Percentiles rank a stretch among this genome's conserved stretches.
These are phyloP conservation scores for Cordyceps tenuipes DNA, from an alignment of 2,329 filamentous ascomycete genomes.

Conservation along the genomic window DNA sequence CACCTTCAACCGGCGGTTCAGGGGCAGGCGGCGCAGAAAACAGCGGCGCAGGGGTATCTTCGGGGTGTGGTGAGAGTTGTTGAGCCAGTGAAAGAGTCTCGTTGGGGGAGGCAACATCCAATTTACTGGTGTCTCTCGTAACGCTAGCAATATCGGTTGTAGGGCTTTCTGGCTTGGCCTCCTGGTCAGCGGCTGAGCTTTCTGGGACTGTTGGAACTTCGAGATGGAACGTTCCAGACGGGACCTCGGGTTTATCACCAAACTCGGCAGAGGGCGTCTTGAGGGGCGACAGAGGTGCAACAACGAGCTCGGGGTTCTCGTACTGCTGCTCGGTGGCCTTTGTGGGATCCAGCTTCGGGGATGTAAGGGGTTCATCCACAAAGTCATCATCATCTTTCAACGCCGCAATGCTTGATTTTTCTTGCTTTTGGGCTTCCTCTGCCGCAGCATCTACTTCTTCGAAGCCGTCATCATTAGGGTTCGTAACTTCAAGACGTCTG, in stretches of 20 bases:
- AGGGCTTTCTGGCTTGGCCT: slow-evolving; percentile 7
- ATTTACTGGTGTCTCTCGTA: slow-evolving; percentile 1
- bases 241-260: slow-evolving; percentile 15
- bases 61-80: slow-evolving; percentile 46
- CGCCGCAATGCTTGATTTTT: background rate
- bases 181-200: slow-evolving; percentile 14
- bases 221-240: background rate
- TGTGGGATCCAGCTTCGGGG: slow-evolving; percentile 54
- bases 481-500: slow-evolving; percentile 68
- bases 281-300: slow-evolving; percentile 49
- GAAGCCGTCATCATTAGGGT: slow-evolving; percentile 81
- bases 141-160: slow-evolving; percentile 7
- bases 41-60: slow-evolving; percentile 61
- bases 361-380: slow-evolving; percentile 69
- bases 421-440: slow-evolving; percentile 45
- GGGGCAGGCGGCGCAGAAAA: slow-evolving; percentile 26
- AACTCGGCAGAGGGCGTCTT: slow-evolving; percentile 22
- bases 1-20: slow-evolving; percentile 20
- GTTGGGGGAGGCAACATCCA: slow-evolving; percentile 1
- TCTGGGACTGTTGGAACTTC: background rate
- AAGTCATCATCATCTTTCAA: slow-evolving; percentile 63
- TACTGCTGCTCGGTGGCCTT: slow-evolving; percentile 43
- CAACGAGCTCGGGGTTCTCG: slow-evolving; percentile 48
- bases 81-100: slow-evolving; percentile 9
- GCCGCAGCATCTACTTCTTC: slow-evolving; percentile 72